Percentiles rank a stretch among this genome's conserved stretches.
Evolutionary conservation across 192 early-diverging fungal species (phyloP).

Genomic region (Geranomyces michiganensis): DNA sequence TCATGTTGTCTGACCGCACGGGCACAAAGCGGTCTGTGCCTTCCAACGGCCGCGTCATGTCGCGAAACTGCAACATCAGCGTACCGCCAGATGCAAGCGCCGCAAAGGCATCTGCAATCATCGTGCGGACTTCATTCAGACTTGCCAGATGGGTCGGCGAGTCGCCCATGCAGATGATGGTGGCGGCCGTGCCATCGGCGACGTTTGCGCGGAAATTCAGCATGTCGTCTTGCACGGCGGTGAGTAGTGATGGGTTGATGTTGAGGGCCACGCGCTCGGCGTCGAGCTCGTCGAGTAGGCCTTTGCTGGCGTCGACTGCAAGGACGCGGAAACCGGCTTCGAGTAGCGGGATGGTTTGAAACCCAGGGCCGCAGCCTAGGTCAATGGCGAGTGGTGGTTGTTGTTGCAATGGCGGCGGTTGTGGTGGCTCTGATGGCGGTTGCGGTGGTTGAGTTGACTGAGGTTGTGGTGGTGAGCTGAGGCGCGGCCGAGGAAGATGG

Average conservation of each 20-base stretch:
- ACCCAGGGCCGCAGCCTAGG: conserved; percentile 42
- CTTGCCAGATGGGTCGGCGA: conserved; percentile 38
- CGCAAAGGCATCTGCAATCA: conserved; percentile 26
- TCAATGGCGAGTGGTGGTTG: conserved; percentile 34
- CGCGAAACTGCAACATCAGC: conserved; percentile 34
- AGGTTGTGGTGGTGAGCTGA: too few relatives aligned
- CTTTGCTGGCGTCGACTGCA: conserved; percentile 30
- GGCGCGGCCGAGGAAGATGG: conserved; percentile 19
- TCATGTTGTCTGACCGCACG: conserved; percentile 36
- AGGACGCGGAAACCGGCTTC: conserved; percentile 28
- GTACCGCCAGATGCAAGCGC: conserved; percentile 28
- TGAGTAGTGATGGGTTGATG: background rate
- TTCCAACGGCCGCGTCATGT: conserved; percentile 27
- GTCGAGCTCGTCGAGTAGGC: conserved; percentile 35
- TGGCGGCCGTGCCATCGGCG: conserved; percentile 17
- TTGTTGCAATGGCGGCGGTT: too few relatives aligned
- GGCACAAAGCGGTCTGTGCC: conserved; percentile 44
- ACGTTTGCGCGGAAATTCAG: conserved; percentile 27
- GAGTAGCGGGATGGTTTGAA: conserved; percentile 38
- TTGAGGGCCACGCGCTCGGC: conserved; percentile 2
- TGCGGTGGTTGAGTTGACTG: background rate
- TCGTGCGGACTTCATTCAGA: conserved; percentile 28
- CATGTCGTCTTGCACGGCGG: conserved; percentile 33
- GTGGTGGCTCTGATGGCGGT: background rate
- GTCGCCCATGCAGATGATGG: conserved; percentile 47